Conservation (phyloP, 2,329 filamentous ascomycete genomes). For the Cryphonectria naterciae region DNA sequence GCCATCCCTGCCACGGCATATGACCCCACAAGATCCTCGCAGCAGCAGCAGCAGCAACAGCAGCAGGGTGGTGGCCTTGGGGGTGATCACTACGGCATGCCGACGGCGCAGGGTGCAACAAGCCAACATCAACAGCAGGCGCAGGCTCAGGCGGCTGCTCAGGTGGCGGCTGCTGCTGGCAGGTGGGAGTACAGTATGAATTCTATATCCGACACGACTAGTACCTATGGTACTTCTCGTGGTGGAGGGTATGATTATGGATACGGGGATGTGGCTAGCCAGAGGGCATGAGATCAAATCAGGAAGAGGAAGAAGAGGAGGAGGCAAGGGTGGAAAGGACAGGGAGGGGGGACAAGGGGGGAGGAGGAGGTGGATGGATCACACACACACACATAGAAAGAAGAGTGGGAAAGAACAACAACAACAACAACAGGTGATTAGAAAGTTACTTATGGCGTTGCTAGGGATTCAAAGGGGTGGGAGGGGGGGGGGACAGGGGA, state of each 20-base stretch:
- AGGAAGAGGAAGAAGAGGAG: constrained; percentile 15
- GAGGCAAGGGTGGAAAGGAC: background rate
- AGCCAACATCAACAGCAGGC: constrained; percentile 27
- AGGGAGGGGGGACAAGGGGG: constrained; percentile 3
- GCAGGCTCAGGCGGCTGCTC: constrained; percentile 2
- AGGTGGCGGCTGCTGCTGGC: background rate
- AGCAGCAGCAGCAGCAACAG: background rate
- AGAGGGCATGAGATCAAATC: constrained; percentile 27
- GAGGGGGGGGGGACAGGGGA: too few relatives aligned
- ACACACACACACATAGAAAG: background rate
- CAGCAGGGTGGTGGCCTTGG: too few relatives aligned
- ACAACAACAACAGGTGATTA: background rate
- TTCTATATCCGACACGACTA: constrained; percentile 28
- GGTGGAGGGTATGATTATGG: constrained; percentile 28
- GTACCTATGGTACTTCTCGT: constrained; percentile 25
- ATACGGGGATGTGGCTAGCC: constrained; percentile 30
- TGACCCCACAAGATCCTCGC: constrained; percentile 25
- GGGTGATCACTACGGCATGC: constrained; percentile 25
- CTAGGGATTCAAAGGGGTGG: background rate
- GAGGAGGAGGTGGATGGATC: background rate
- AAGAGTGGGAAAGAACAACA: background rate
- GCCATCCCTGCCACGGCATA: constrained; percentile 26
- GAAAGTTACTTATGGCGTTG: background rate
- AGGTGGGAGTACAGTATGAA: constrained; percentile 31
- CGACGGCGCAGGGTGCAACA: constrained; percentile 11